Base-by-base conservation (phyloP, 768 basidiomycete genomes). In the Russula griseocarnosa region DNA sequence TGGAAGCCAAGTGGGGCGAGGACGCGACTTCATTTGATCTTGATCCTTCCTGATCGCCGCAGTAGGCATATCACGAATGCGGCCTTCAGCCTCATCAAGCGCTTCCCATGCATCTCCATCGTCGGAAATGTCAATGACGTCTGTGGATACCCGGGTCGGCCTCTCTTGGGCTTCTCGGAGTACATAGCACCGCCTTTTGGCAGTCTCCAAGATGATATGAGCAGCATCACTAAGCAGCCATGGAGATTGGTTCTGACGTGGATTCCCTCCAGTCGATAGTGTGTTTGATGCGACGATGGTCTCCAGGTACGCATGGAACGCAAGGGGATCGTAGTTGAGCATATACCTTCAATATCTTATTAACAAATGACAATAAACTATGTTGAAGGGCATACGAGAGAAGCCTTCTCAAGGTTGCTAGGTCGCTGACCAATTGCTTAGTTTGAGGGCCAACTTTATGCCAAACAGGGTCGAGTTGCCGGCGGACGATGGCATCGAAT, bases 171-270 rank as follows among this genome's bases (percentile, higher is more conserved):
- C 36, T 57, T 65, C 59, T 47, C 50, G 59, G 54, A 85, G 77
- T 3, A 80, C 79, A 69, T 92, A 97, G 64, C 92, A 94, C n/a
- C 94, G 77, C 22, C 84, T 81, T 72, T 89, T 88, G 1, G 94
- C 92, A 8, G 81, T 80, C 66, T 83, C 82, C 72, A 98, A 91
- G 36, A 99, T 90, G 32, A 85, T 79, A 69, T 95, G 86, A 11
- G 95, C 95, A 0, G 94, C 88, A 66, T 97, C 93, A 8, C 92
- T 94, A 60, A 94, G 84, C 75, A 98, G 85, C 97, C 93, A 93
- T 3, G 88, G 90, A 3, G 86, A 87, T 62, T 86, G 87, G 66
- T 94, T 81, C 66, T 86, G 83, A 58, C 84, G 83, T 18, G 79
- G 71, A 20, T 76, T 77, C 11, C 90, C 88, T 3, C 81, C 74